Evolutionary conservation across 2,329 filamentous ascomycete species (phyloP), one percentile per base, ranked within the genome.

Genomic region (Trichoderma cornu-damae): DNA sequence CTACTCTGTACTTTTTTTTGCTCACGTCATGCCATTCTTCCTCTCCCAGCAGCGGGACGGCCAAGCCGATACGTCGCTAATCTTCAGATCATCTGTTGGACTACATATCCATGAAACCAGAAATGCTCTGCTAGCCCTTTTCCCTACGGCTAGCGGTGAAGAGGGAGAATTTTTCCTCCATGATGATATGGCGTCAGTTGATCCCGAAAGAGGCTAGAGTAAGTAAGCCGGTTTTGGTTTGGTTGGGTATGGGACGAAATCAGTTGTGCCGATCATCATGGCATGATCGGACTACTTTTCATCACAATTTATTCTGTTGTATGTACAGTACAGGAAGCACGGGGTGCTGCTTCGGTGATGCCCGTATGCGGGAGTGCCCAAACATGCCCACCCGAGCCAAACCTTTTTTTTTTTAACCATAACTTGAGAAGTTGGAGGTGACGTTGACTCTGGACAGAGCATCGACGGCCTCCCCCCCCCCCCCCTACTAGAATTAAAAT

Each of bases 281-380:
- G 50, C 50, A 53, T 44, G 40, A 44, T 44, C 20, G 40, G 14
- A 16, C n/a, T 52, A 42, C 40, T 43, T 7, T 43, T 20, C 42
- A 44, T 49, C 46, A 14, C 28, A 22, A 52, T 42, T 37, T 24
- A 52, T 51, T n/a, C n/a, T n/a, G n/a, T n/a, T n/a, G n/a, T n/a
- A n/a, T n/a, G n/a, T n/a, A n/a, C n/a, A n/a, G 35, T 32, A 22
- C 24, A 28, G 14, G 11, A 6, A 30, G 30, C 9, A 44, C 50
- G 38, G 40, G 28, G 22, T 16, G 35, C n/a, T 18, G 30, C 11
- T 3, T 28, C 30, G 28, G 43, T n/a, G n/a, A n/a, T n/a, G n/a
- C n/a, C 12, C 26, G 12, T 26, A 44, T 53, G 50, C 50, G 38
- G 38, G 38, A 53, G 50, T 53, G 38, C 50, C 50, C 44, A 30